Base-by-base conservation (phyloP, 257 asterid genomes). In the Linaria vulgaris region DNA sequence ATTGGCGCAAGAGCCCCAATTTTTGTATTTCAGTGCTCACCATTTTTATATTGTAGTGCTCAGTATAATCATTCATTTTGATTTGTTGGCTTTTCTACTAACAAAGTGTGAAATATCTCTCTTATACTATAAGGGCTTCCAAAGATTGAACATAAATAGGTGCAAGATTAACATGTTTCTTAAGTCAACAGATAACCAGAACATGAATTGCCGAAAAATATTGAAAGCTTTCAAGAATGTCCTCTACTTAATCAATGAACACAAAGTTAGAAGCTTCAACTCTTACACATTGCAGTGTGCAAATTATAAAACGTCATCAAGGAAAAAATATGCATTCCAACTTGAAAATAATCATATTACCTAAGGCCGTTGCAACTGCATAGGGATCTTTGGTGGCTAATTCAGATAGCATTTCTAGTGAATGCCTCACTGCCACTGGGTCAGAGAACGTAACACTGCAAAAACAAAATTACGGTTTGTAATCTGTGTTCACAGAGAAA, bases 361-460 rank as follows among this genome's bases (percentile, higher is more conserved):
- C 97, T 74, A 94, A 77, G 44, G 95, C 88, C 95, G 84, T 87
- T 11, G 97, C 95, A 67, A 84, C 97, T 48, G 96, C 94, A 74
- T 90, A 87, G 12, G 97, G 95, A 79, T 94, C 99, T 75, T 80
- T 84, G 61, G 85, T 38, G 48, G 95, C 97, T 66, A 94, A 80
- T 67, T 90, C 95, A 56, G 91, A 79, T 47, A 94, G 88, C 82
- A 87, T 82, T 80, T 94, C 99, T 76, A 94, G 78, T 43, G 97
- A 83, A 84, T 87, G 96, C 69, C 99, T 80, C 68, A 94, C 96
- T 50, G 99, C 97, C 49, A 94, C 95, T 48, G 97, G 97, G 71
- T 94, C 99, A 49, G 96, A 77, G 81, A 94, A 94, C 64, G 85
- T 76, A 76, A 94, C 78, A 70, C 99, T 94, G 96, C 81, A 82